Evolutionary conservation across 257 asterid species (phyloP), one percentile per base, ranked within the genome.

Genomic region (Solanum corneliomulleri): DNA sequence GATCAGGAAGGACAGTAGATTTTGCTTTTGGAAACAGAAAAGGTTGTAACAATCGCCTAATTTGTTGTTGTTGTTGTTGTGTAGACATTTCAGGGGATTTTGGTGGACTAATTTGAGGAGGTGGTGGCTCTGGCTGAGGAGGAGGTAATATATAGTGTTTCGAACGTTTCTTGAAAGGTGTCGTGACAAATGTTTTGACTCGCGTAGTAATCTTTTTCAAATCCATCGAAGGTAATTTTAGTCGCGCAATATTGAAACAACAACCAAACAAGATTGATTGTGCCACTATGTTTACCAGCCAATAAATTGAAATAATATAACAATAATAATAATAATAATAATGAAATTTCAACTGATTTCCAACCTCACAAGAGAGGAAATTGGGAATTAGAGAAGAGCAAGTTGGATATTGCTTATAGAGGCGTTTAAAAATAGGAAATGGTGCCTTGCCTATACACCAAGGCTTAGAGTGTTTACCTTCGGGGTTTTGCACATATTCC

Each of bases 1-100:
- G 96, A 6, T 95, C 95, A 35, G 98, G 98, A 83, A 94, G 95
- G 82, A 93, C 93, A 10, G 91, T 41, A 47, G 98, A 94, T 62
- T 91, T 89, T 47, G 92, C 86, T 69, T 86, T 62, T 4, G 98
- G 98, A 92, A 95, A 94, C 64, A 93, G 77, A 87, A 94, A 95
- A 9, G 97, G 96, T 10, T 85, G 91, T 21, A 74, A 41, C 23
- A 62, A 77, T 39, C 11, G 91, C 74, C 88, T 68, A 25, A 25
- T 78, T 16, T 60, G 80, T n/a, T n/a, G n/a, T 11, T 87, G 86
- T 25, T 91, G 0, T 31, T 31, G 91, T 25, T 69, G 82, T 37
- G 88, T 81, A 42, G 92, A 87, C 94, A 91, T 88, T 85, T 90
- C 35, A 12, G 91, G 83, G 6, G 92, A 88, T 37, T 27, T 44